Base-by-base conservation (phyloP, 2,329 filamentous ascomycete genomes). In the Pseudogymnoascus sp. region DNA sequence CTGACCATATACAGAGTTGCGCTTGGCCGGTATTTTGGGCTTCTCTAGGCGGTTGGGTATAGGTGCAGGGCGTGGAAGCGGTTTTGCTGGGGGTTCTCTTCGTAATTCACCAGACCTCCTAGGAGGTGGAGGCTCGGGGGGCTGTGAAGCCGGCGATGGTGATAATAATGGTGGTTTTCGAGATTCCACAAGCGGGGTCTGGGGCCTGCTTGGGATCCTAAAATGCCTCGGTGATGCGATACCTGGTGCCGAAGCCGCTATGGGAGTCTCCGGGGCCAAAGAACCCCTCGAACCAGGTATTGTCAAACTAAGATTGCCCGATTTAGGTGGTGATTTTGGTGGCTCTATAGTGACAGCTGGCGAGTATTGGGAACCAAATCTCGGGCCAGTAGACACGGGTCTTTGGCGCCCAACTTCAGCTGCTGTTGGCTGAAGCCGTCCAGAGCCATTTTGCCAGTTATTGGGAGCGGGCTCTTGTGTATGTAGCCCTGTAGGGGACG, bases 11-110 rank as follows among this genome's bases (percentile, higher is more conserved):
- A 73, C 61, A 40, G 66, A 65, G 47, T 68, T 60, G 16, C 71
- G 71, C 57, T 72, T 73, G 63, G 66, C 72, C 36, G 67, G 80
- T 62, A 89, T 82, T 69, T 85, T 87, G 3, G 88, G 88, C 74
- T 96, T 96, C 42, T 90, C 90, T 31, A 86, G 86, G 63, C 93
- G 86, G 73, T 96, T 95, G 39, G 93, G 82, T 0, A 89, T 88
- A 4, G 91, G 91, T 8, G 59, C 12, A 5, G 18, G 4, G 14
- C 59, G 59, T 6, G 59, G 34, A 6, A 40, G 75, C 62, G 74
- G 65, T 72, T 80, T 66, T 69, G 67, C 64, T 11, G 69, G 64
- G 12, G 67, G 31, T 23, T 83, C 80, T 63, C 83, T 77, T 64
- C 79, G 79, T 2, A 84, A 68, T 70, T 87, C 86, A 5, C 74